These are phyloP conservation scores for Dryas alaskensis DNA, from an alignment of 306 rosid genomes.

Conservation along the genomic window DNA sequence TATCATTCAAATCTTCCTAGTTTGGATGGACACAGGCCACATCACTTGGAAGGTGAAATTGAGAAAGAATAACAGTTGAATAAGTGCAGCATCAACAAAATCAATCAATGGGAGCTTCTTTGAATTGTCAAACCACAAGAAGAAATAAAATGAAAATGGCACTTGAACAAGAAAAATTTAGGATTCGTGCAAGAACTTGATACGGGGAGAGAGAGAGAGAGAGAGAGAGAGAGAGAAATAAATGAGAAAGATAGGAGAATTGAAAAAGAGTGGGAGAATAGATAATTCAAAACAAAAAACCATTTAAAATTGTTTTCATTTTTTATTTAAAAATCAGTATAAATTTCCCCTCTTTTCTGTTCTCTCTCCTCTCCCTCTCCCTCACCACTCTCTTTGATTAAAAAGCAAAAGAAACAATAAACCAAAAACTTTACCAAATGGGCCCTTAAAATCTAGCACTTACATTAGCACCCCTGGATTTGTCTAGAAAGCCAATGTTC, in stretches of 20 bases:
- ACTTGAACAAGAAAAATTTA: neutral
- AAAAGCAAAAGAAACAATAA: neutral
- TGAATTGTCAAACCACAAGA: neutral
- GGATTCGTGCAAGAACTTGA: too few relatives aligned
- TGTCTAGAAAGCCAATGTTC: constrained; percentile 90
- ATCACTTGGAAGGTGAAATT: neutral
- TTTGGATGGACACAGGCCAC: constrained; percentile 7
- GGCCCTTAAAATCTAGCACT: constrained; percentile 30
- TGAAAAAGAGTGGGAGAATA: neutral
- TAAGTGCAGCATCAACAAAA: constrained; percentile 6
- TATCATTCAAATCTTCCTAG: constrained; percentile 17
- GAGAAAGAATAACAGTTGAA: neutral
- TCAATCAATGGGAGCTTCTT: constrained; percentile 4
- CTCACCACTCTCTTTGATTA: neutral
- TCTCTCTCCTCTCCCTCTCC: neutral
- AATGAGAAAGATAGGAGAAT: constrained; percentile 5
- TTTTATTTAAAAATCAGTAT: neutral
- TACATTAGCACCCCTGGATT: constrained; percentile 68
- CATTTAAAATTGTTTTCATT: neutral
- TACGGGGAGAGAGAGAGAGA: too few relatives aligned
- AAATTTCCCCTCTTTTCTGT: neutral
- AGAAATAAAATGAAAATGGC: neutral
- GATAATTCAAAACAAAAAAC: neutral
- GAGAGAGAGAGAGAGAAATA: too few relatives aligned
- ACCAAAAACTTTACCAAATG: neutral